Conservation (phyloP, 768 basidiomycete species). For the Cystobasidiopsis lactophilus region DNA sequence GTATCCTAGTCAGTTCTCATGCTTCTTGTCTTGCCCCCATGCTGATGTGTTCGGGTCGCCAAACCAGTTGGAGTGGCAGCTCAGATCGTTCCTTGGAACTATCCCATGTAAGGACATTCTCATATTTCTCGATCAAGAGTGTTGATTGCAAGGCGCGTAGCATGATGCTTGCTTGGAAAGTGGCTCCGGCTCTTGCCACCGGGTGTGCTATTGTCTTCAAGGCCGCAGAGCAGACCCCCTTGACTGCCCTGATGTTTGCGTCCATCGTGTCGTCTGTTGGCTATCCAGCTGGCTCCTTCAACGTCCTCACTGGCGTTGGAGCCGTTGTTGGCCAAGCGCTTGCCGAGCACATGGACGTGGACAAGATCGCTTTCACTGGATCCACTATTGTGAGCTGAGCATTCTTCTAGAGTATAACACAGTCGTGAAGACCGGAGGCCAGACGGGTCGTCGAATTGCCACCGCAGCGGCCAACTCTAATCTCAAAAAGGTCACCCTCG, state of each 20-base stretch:
- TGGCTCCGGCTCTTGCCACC: slow-evolving; percentile 71
- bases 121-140: slow-evolving; percentile 3
- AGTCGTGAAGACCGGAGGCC: too few relatives aligned
- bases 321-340: slow-evolving; percentile 64
- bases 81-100: slow-evolving; percentile 20
- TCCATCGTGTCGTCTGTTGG: slow-evolving; percentile 65
- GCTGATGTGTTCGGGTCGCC: too few relatives aligned
- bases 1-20: too few relatives aligned
- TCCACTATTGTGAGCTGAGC: slow-evolving; percentile 23
- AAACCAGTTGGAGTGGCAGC: too few relatives aligned
- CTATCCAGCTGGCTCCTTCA: slow-evolving; percentile 77
- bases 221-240: slow-evolving; percentile 34
- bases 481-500: slow-evolving; percentile 86
- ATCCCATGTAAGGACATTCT: slow-evolving; percentile 3
- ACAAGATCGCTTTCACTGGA: slow-evolving; percentile 67
- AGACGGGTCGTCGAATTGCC: slow-evolving; percentile 73
- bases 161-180: slow-evolving; percentile 33
- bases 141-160: background rate
- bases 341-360: slow-evolving; percentile 51
- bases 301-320: slow-evolving; percentile 62
- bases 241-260: slow-evolving; percentile 37
- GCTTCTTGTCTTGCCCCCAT: too few relatives aligned
- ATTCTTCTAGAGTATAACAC: slow-evolving; percentile 14
- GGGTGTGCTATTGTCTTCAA: slow-evolving; percentile 93
- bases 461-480: slow-evolving; percentile 81